Evolutionary conservation across 805 yeast genomes (phyloP).

Genomic region (Pichia thaimueangensis): DNA sequence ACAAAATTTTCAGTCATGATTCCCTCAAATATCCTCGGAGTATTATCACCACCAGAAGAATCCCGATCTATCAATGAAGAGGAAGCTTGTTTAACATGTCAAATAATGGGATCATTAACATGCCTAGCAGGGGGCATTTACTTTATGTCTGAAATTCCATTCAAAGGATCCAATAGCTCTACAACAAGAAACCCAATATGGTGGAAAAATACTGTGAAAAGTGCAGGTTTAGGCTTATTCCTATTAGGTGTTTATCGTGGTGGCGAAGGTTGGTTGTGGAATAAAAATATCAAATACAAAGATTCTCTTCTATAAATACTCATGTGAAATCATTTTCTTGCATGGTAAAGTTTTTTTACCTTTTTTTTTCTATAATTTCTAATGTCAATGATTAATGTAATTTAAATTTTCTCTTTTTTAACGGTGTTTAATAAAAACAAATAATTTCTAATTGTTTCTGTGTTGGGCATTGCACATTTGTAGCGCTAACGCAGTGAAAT

Average conservation of each 20-base stretch:
- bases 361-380: too few relatives aligned
- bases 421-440: too few relatives aligned
- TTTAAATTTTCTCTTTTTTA: too few relatives aligned
- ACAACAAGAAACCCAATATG: constrained; percentile 41
- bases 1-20: too few relatives aligned
- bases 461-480: too few relatives aligned
- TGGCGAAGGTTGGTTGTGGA: constrained; percentile 57
- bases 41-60: constrained; percentile 44
- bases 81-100: constrained; percentile 63
- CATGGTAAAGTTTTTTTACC: too few relatives aligned
- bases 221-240: constrained; percentile 48
- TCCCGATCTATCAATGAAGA: constrained; percentile 35
- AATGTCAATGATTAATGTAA: too few relatives aligned
- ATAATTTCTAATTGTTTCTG: too few relatives aligned
- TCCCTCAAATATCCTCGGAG: constrained; percentile 43
- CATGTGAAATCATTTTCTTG: too few relatives aligned
- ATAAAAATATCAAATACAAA: constrained; percentile 28
- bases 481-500: too few relatives aligned
- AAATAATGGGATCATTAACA: constrained; percentile 54
- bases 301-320: constrained; percentile 3
- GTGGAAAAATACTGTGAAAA: constrained; percentile 55
- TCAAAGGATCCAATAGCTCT: constrained; percentile 33
- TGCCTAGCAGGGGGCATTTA: constrained; percentile 58
- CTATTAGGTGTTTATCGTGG: constrained; percentile 58
- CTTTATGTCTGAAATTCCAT: constrained; percentile 50